Conservation (phyloP, 2,329 filamentous ascomycete species). For the Lizonia empirigonia region DNA sequence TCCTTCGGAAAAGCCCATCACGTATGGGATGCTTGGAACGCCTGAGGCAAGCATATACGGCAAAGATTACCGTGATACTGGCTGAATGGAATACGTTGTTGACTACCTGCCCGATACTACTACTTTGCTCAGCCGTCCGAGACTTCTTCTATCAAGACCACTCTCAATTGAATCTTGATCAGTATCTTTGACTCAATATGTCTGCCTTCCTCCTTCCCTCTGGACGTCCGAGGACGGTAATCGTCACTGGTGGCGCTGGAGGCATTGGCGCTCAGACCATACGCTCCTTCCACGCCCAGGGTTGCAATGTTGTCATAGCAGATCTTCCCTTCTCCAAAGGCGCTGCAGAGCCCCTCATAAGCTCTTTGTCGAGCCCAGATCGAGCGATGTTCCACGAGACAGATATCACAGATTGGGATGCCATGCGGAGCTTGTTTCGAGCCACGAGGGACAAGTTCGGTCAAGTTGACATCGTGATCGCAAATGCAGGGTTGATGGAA, state of each 20-base stretch:
- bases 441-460: conserved; percentile 42
- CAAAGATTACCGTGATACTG: not conserved
- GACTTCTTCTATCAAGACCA: too few relatives aligned
- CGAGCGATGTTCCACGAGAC: conserved; percentile 46
- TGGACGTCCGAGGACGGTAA: conserved; percentile 43
- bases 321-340: conserved; percentile 35
- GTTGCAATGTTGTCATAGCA: conserved; percentile 50
- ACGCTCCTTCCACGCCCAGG: conserved; percentile 42
- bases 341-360: conserved; percentile 38
- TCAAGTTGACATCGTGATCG: conserved; percentile 49
- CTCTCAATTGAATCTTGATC: too few relatives aligned
- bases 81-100: not conserved
- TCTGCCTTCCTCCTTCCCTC: conserved; percentile 11
- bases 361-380: conserved; percentile 30
- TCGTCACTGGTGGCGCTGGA: conserved; percentile 51
- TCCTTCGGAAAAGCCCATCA: not conserved
- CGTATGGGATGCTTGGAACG: not conserved
- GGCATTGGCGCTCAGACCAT: conserved; percentile 53
- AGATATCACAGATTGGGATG: conserved; percentile 46
- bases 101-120: too few relatives aligned
- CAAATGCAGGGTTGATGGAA: conserved; percentile 53
- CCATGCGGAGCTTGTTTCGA: conserved; percentile 47
- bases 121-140: too few relatives aligned
- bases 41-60: not conserved
- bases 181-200: too few relatives aligned